A percentile compares a stretch with the other conserved stretches of the same genome.
Conservation (phyloP, 2,329 filamentous ascomycete species). For the Pyrenochaeta sp. region DNA sequence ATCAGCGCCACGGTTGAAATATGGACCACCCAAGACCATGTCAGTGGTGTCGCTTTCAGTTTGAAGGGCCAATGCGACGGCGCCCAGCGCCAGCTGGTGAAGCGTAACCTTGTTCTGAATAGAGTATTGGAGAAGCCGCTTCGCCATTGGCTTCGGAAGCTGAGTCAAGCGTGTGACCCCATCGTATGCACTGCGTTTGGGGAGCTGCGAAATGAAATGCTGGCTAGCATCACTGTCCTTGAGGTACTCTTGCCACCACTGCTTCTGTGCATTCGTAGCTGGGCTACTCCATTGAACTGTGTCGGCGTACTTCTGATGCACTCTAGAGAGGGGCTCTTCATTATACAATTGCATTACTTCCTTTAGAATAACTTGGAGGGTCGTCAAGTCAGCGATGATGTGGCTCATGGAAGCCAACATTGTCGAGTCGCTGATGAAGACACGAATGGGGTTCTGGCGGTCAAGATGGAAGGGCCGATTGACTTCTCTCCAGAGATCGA, state of each 20-base stretch:
- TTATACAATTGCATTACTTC: slow-evolving; percentile 36
- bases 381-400: slow-evolving; percentile 46
- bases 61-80: slow-evolving; percentile 22
- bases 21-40: slow-evolving; percentile 36
- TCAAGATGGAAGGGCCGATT: slow-evolving; percentile 35
- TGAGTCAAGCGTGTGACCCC: slow-evolving; percentile 5
- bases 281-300: slow-evolving; percentile 1
- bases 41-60: slow-evolving; percentile 19
- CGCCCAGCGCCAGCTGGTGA: slow-evolving; percentile 31
- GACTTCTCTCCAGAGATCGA: slow-evolving; percentile 3
- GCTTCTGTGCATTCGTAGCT: background rate
- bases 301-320: slow-evolving; percentile 4
- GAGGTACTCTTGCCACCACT: slow-evolving; percentile 7
- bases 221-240: background rate
- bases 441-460: slow-evolving; percentile 32
- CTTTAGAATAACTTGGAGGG: slow-evolving; percentile 33
- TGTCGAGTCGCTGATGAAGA: slow-evolving; percentile 27
- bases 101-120: slow-evolving; percentile 15
- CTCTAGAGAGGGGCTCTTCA: slow-evolving; percentile 3
- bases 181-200: slow-evolving; percentile 6
- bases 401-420: slow-evolving; percentile 39
- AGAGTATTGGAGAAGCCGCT: background rate
- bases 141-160: slow-evolving; percentile 1
- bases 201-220: background rate
- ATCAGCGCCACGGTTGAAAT: slow-evolving; percentile 30